Conservation (phyloP, 1,139 yeast species). For the Kluyveromyces sp. region DNA sequence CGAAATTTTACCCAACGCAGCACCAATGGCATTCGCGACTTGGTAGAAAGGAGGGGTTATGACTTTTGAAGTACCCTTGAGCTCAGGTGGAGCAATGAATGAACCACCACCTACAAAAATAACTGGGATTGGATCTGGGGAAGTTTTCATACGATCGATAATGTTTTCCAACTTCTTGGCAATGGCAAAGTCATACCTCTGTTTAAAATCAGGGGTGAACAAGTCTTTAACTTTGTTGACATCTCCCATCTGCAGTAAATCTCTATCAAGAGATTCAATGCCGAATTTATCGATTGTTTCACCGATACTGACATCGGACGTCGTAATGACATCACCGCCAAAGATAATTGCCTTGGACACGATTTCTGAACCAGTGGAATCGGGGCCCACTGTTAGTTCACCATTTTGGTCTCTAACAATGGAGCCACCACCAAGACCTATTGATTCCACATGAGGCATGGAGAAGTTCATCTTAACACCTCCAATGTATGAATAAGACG, state of each 20-base stretch:
- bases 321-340: constrained; percentile 34
- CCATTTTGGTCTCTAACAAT: constrained; percentile 29
- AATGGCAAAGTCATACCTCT: constrained; percentile 20
- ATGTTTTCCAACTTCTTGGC: constrained; percentile 30
- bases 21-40: constrained; percentile 42
- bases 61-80: constrained; percentile 37
- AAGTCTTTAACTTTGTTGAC: constrained; percentile 15
- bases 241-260: constrained; percentile 20
- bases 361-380: constrained; percentile 36
- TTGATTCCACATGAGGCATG: constrained; percentile 39
- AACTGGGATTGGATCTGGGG: constrained; percentile 37
- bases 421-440: constrained; percentile 41
- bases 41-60: constrained; percentile 34
- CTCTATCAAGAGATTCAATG: constrained; percentile 6
- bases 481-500: constrained; percentile 34
- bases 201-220: constrained; percentile 13
- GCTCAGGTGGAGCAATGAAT: constrained; percentile 32
- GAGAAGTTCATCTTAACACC: constrained; percentile 39
- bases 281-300: constrained; percentile 9
- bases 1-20: constrained; percentile 39
- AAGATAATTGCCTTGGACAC: constrained; percentile 29
- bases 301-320: constrained; percentile 35
- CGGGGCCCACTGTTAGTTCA: constrained; percentile 34
- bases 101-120: constrained; percentile 41
- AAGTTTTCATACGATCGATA: constrained; percentile 37